Evolutionary conservation across 2,329 filamentous ascomycete species (phyloP).

Genomic region (Alternaria gansuensis): DNA sequence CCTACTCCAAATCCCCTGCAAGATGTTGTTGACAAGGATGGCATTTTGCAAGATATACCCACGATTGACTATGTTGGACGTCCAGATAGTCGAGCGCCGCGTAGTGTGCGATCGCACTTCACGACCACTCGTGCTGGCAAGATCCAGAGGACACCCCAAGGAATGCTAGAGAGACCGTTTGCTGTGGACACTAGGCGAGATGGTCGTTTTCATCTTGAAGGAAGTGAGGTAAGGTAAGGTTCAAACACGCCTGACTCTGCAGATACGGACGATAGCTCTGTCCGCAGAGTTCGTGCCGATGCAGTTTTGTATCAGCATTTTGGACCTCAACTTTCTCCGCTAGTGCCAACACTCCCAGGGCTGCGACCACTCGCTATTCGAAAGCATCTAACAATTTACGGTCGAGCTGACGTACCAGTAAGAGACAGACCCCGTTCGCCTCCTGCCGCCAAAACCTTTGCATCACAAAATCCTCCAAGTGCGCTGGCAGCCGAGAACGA

Average conservation of each 20-base stretch:
- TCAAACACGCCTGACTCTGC: background rate
- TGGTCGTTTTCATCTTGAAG: background rate
- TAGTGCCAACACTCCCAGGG: background rate
- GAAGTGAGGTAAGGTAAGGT: background rate
- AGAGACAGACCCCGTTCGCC: background rate
- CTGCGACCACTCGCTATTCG: background rate
- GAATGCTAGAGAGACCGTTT: background rate
- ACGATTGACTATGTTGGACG: background rate
- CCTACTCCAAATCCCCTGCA: background rate
- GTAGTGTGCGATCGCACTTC: conserved; percentile 9
- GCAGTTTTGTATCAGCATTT: conserved; percentile 9
- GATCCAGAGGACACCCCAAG: background rate
- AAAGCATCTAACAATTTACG: background rate
- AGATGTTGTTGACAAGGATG: background rate
- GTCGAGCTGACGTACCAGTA: conserved; percentile 1
- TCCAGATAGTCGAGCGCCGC: background rate
- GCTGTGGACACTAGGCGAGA: background rate
- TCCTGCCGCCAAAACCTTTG: background rate
- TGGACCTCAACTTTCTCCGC: background rate
- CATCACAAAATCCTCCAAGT: background rate
- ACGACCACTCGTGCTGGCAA: background rate
- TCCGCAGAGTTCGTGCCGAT: background rate
- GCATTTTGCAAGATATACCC: background rate
- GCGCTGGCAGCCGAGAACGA: background rate
- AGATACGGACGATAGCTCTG: background rate